Evolutionary conservation across 768 basidiomycete genomes (phyloP).

Genomic region (Termitomyces heimii): DNA sequence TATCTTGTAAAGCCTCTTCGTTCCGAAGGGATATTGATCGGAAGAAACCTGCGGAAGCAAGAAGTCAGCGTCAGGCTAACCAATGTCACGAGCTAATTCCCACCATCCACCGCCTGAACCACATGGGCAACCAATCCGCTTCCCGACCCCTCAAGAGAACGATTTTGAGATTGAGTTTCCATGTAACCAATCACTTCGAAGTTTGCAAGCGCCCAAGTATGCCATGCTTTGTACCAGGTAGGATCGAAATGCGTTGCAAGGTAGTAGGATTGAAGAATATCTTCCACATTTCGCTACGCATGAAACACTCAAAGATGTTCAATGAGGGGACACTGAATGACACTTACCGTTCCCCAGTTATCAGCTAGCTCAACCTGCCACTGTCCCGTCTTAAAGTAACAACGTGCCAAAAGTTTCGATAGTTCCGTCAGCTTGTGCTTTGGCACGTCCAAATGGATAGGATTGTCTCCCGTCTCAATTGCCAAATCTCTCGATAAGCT

Average conservation of each 20-base stretch:
- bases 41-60: slow-evolving; percentile 69
- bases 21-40: slow-evolving; percentile 87
- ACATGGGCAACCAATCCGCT: slow-evolving; percentile 73
- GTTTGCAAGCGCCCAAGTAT: slow-evolving; percentile 96
- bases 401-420: slow-evolving; percentile 86
- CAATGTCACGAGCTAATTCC: slow-evolving; percentile 4
- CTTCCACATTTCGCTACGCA: slow-evolving; percentile 67
- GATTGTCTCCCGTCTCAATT: slow-evolving; percentile 44
- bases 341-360: slow-evolving; percentile 74
- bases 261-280: slow-evolving; percentile 80
- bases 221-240: slow-evolving; percentile 99
- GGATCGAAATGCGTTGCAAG: slow-evolving; percentile 89
- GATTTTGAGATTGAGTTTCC: slow-evolving; percentile 58
- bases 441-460: slow-evolving; percentile 44
- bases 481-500: slow-evolving; percentile 73
- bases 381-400: slow-evolving; percentile 93
- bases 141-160: slow-evolving; percentile 51
- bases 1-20: slow-evolving; percentile 91
- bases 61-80: neutral
- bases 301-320: slow-evolving; percentile 7
- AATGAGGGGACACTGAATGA: neutral
- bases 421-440: slow-evolving; percentile 61
- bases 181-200: slow-evolving; percentile 87
- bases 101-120: slow-evolving; percentile 90
- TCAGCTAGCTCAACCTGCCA: slow-evolving; percentile 85